Percentiles rank a stretch among this genome's conserved stretches.
Evolutionary conservation across 306 rosid species (phyloP).

Genomic region (Cucurbita maxima): DNA sequence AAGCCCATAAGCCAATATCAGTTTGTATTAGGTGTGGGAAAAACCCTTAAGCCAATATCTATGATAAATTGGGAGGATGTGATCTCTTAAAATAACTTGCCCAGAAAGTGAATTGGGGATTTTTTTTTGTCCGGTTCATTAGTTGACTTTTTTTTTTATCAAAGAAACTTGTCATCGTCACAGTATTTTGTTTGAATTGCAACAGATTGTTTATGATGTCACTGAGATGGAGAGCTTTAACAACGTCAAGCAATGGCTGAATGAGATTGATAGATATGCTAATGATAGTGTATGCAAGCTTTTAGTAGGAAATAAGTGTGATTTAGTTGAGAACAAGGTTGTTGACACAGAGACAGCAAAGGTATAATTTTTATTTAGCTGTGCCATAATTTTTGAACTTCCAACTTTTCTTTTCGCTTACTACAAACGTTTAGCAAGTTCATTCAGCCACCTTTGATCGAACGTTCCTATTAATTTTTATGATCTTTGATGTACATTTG

Average conservation of each 20-base stretch:
- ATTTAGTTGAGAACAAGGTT: conserved; percentile 68
- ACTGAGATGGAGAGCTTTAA: conserved; percentile 93
- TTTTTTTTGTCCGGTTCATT: not conserved
- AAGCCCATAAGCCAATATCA: not conserved
- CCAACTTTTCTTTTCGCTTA: not conserved
- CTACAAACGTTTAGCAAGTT: not conserved
- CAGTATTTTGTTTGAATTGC: conserved; percentile 10
- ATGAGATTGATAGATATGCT: conserved; percentile 90
- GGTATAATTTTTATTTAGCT: conserved; percentile 25
- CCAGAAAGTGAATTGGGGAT: not conserved
- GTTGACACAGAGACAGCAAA: conserved; percentile 79
- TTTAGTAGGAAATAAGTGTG: conserved; percentile 86
- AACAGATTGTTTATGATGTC: conserved; percentile 94
- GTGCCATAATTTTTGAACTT: not conserved
- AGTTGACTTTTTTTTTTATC: not conserved
- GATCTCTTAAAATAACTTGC: not conserved
- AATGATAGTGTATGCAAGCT: conserved; percentile 89
- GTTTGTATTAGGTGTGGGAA: not conserved
- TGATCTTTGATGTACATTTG: not conserved
- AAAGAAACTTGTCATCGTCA: not conserved
- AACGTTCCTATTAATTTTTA: not conserved
- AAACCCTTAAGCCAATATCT: not conserved
- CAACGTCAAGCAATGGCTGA: conserved; percentile 94
- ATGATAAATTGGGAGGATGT: not conserved
- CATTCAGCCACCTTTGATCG: not conserved